Evolutionary conservation across 139 green algal species (phyloP).

Genomic region (Chlamydomonas incerta): DNA sequence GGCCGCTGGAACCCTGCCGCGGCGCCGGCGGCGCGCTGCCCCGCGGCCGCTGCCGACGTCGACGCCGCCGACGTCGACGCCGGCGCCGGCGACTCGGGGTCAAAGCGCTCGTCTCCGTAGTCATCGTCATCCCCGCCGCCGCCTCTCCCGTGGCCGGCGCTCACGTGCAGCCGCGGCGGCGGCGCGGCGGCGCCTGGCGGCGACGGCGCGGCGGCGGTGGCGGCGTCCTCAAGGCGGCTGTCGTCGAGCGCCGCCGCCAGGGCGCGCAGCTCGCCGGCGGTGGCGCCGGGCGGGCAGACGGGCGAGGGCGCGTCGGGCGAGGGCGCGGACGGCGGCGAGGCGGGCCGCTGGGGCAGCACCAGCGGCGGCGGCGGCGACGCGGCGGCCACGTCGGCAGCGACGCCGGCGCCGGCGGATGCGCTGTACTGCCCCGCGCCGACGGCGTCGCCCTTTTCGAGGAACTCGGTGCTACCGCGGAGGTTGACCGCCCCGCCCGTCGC

Average conservation of each 20-base stretch:
- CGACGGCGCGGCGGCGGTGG: no score
- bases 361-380: background rate
- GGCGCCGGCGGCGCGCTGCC: background rate
- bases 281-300: background rate
- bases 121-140: background rate
- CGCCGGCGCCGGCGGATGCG: background rate
- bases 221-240: background rate
- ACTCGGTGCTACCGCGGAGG: conserved; percentile 8
- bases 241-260: conserved; percentile 17
- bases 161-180: no score
- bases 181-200: no score
- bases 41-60: no score
- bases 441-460: conserved; percentile 7
- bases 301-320: background rate
- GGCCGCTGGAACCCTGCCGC: background rate
- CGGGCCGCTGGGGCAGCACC: background rate
- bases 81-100: background rate
- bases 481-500: no score
- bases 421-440: conserved; percentile 15
- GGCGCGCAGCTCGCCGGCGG: conserved; percentile 10
- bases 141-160: no score
- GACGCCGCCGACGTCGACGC: background rate
- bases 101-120: background rate
- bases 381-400: background rate
- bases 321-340: background rate